phyloP scores from a whole-genome alignment of 2,329 filamentous ascomycete genomes.

The Amylocarpus encephaloides region DNA sequence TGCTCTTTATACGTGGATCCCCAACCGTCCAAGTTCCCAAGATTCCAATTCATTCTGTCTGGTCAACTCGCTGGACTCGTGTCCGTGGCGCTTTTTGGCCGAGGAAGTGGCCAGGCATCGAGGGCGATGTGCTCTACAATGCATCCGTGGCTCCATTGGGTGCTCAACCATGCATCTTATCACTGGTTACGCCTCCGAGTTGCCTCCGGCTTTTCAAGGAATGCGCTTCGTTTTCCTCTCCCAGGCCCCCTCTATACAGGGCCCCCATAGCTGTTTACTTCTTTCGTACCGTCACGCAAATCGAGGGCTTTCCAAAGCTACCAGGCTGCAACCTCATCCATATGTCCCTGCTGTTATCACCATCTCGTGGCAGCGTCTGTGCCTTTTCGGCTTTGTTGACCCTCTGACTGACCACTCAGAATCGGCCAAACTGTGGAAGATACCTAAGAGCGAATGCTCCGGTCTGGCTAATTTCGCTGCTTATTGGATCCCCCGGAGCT shows the following conservation, averaged over 20 bases:
- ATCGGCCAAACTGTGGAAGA: too few species aligned
- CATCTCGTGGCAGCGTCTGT: constrained; percentile 13
- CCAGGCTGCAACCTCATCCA: background rate
- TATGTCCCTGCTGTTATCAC: constrained; percentile 8
- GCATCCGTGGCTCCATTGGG: background rate
- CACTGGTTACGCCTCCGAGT: background rate
- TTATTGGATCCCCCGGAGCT: constrained; percentile 11
- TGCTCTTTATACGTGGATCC: background rate
- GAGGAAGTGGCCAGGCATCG: background rate
- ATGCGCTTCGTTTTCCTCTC: background rate
- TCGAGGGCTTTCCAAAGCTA: background rate
- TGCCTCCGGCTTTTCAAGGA: background rate
- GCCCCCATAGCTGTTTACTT: constrained; percentile 27
- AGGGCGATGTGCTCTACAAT: constrained; percentile 5
- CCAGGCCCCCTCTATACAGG: constrained; percentile 3
- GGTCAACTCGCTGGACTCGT: background rate
- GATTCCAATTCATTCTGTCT: background rate
- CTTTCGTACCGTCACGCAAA: constrained; percentile 13
- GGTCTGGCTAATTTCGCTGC: constrained; percentile 5
- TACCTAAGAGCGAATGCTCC: constrained; percentile 5
- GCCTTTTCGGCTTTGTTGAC: constrained; percentile 15
- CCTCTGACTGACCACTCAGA: background rate
- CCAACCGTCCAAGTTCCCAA: background rate
- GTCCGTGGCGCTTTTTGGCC: background rate
- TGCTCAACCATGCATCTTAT: background rate